Percentiles rank a stretch among this genome's conserved stretches.
Evolutionary conservation across 805 yeast genomes (phyloP).

Genomic region (Metschnikowia reukaufii): DNA sequence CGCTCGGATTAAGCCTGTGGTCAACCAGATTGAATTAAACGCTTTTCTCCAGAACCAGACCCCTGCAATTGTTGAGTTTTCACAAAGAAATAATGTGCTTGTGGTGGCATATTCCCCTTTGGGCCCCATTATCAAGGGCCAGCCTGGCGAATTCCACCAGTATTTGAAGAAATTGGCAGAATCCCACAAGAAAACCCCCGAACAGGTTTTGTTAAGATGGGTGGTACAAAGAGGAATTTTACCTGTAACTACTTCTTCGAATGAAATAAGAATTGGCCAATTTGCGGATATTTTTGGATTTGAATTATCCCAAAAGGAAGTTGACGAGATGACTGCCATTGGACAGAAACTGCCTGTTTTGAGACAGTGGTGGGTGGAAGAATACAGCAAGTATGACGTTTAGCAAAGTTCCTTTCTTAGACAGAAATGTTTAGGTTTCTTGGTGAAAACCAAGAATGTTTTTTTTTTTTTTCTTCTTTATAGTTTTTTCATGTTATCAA

Average conservation of each 20-base stretch:
- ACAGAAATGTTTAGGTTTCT: no score
- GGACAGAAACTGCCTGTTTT: slow-evolving; percentile 19
- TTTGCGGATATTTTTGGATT: slow-evolving; percentile 51
- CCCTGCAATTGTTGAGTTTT: slow-evolving; percentile 32
- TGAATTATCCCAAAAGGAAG: slow-evolving; percentile 51
- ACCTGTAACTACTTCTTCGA: slow-evolving; percentile 48
- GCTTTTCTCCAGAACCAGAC: slow-evolving; percentile 35
- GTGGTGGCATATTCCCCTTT: slow-evolving; percentile 29
- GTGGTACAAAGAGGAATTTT: slow-evolving; percentile 41
- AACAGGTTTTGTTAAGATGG: slow-evolving; percentile 49
- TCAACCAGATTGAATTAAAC: slow-evolving; percentile 33
- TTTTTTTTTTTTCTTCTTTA: no score
- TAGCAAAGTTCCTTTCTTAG: no score
- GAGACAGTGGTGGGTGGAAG: slow-evolving; percentile 28
- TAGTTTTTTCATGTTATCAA: no score
- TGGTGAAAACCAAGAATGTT: no score
- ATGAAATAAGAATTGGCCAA: slow-evolving; percentile 40
- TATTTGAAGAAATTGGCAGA: slow-evolving; percentile 27
- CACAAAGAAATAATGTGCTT: slow-evolving; percentile 27
- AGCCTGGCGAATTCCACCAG: slow-evolving; percentile 23
- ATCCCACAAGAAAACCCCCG: slow-evolving; percentile 38
- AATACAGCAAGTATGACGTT: slow-evolving; percentile 19
- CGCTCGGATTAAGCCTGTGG: slow-evolving; percentile 26
- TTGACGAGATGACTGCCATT: slow-evolving; percentile 22
- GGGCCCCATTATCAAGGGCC: slow-evolving; percentile 27